phyloP scores from a whole-genome alignment of 2,329 filamentous ascomycete species.

The Lomentospora prolificans region DNA sequence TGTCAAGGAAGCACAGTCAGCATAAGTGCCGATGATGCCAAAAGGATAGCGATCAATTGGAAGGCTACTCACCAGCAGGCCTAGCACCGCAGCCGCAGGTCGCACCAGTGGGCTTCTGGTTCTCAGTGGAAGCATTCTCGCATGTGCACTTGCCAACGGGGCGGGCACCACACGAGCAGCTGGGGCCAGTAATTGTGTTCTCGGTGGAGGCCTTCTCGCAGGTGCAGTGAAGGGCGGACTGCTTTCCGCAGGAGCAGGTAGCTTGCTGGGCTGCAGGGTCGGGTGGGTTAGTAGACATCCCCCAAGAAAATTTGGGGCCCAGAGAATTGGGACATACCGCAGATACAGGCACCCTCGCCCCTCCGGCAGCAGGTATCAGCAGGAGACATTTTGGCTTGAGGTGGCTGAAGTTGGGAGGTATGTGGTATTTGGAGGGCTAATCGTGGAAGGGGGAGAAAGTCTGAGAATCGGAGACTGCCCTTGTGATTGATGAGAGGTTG shows the following conservation, averaged over 20 bases:
- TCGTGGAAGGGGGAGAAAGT: not conserved
- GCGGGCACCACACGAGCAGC: slow-evolving; percentile 77
- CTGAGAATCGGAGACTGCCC: not conserved
- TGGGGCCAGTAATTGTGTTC: slow-evolving; percentile 61
- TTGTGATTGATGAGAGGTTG: not conserved
- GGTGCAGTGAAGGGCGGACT: slow-evolving; percentile 75
- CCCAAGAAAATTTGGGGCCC: not conserved
- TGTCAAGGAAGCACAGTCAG: slow-evolving; percentile 18
- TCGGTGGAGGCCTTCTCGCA: slow-evolving; percentile 69
- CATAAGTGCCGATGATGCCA: too few relatives aligned
- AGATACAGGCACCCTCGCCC: slow-evolving; percentile 8
- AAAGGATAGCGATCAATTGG: too few relatives aligned
- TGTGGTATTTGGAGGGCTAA: not conserved
- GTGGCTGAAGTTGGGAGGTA: not conserved
- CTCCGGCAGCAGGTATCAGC: slow-evolving; percentile 8
- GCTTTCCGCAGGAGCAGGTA: slow-evolving; percentile 82
- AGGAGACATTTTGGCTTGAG: not conserved
- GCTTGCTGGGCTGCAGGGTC: slow-evolving; percentile 45
- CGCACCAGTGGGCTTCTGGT: slow-evolving; percentile 46
- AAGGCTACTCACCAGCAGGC: slow-evolving; percentile 47
- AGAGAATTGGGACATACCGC: slow-evolving; percentile 2
- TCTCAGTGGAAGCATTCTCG: slow-evolving; percentile 61
- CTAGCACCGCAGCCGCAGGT: slow-evolving; percentile 72
- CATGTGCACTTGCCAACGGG: slow-evolving; percentile 76
- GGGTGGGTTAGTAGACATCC: slow-evolving; percentile 2